phyloP scores from a whole-genome alignment of 1,284 basidiomycete species.

The Microbotryum intermedium region DNA sequence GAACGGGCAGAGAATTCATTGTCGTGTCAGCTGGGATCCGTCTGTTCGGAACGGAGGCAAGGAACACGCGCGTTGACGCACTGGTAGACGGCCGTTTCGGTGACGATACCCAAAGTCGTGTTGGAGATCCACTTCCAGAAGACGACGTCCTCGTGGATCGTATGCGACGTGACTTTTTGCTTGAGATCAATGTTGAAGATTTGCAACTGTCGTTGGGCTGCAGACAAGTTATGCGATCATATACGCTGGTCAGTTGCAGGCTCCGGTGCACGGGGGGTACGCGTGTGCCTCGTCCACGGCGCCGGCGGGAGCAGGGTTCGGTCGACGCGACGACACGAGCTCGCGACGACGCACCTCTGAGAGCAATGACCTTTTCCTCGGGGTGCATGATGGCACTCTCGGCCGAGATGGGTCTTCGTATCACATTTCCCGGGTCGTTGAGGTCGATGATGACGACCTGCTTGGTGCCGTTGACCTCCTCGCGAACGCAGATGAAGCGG shows the following conservation, averaged over 20 bases:
- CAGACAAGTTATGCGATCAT: background rate
- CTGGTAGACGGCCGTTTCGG: conserved; percentile 86
- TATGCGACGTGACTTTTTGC: conserved; percentile 93
- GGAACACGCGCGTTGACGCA: conserved; percentile 53
- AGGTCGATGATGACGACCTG: conserved; percentile 98
- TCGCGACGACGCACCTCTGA: conserved; percentile 59
- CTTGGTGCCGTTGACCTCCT: conserved; percentile 45
- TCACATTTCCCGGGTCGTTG: conserved; percentile 87
- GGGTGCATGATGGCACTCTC: conserved; percentile 99
- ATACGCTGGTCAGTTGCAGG: conserved; percentile 22
- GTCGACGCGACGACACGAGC: no score
- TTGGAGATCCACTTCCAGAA: conserved; percentile 99
- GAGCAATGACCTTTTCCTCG: conserved; percentile 88
- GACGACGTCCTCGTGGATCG: conserved; percentile 86
- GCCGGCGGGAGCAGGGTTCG: no score
- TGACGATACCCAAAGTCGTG: conserved; percentile 87
- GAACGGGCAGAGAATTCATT: conserved; percentile 22
- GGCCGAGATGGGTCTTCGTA: conserved; percentile 91
- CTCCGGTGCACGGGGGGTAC: background rate
- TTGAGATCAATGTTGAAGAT: conserved; percentile 98
- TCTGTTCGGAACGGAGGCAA: background rate
- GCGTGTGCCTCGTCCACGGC: background rate
- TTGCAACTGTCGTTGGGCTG: conserved; percentile 88
- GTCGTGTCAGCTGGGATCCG: conserved; percentile 23
- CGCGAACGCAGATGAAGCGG: conserved; percentile 74